A percentile compares a stretch with the other conserved stretches of the same genome.
phyloP scores from a whole-genome alignment of 805 yeast genomes.

The Tetrapisispora fleetii region DNA sequence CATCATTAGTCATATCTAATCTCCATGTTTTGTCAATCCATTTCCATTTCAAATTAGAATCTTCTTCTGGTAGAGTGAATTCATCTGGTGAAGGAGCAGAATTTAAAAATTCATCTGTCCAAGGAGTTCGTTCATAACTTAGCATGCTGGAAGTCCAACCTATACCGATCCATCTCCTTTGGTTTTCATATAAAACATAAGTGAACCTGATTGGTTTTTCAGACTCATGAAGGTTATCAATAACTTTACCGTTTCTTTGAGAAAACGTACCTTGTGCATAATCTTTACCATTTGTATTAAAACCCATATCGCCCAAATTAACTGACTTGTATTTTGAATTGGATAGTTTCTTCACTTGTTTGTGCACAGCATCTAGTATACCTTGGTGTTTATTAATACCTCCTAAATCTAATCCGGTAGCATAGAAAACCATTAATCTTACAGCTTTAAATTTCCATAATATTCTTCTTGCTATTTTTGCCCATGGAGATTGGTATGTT shows the following conservation, averaged over 20 bases:
- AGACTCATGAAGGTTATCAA: slow-evolving; percentile 16
- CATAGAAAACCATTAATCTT: slow-evolving; percentile 63
- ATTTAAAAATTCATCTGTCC: slow-evolving; percentile 94
- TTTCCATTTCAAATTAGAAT: slow-evolving; percentile 68
- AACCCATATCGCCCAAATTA: not conserved
- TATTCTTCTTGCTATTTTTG: slow-evolving; percentile 70
- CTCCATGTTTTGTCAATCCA: slow-evolving; percentile 95
- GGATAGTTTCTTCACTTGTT: slow-evolving; percentile 30
- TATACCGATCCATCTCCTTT: slow-evolving; percentile 93
- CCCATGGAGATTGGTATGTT: slow-evolving; percentile 81
- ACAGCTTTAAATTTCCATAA: slow-evolving; percentile 73
- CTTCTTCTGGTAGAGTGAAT: slow-evolving; percentile 73
- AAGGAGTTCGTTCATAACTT: slow-evolving; percentile 87
- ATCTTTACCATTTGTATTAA: slow-evolving; percentile 18
- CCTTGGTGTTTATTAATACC: slow-evolving; percentile 36
- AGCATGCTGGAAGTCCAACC: slow-evolving; percentile 94
- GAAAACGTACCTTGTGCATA: slow-evolving; percentile 14
- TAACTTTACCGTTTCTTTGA: not conserved
- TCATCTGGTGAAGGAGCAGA: slow-evolving; percentile 69
- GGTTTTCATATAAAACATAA: slow-evolving; percentile 87
- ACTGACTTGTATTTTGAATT: not conserved
- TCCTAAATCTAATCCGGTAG: slow-evolving; percentile 78
- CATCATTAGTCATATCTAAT: slow-evolving; percentile 80
- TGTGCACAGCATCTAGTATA: slow-evolving; percentile 35
- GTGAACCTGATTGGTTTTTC: slow-evolving; percentile 61